Base-by-base conservation (phyloP, 1,284 basidiomycete genomes). In the Cryptococcus sp. region DNA sequence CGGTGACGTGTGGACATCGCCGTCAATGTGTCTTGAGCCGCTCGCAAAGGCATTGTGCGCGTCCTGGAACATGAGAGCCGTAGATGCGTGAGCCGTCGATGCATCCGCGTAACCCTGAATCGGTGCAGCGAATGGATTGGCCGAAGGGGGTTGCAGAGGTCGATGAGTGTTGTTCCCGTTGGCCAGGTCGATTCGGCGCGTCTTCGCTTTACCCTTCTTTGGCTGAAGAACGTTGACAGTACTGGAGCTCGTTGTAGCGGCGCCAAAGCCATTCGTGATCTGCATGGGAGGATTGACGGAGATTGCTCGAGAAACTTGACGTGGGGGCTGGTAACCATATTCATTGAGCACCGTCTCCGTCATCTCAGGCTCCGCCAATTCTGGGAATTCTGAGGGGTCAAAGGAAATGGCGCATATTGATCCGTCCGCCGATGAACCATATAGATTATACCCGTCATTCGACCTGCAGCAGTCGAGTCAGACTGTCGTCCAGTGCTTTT, bases 351-450 rank as follows among this genome's bases (percentile, higher is more conserved):
- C 90, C 62, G 86, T 82, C 61, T 86, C 84, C 68, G 92, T 90
- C 13, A 86, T 85, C 5, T 84, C 84, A 60, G 85, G 83, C 2
- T 89, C 86, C 0, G 89, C 88, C 20, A 94, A 86, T 19, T 91
- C 88, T 59, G 91, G 90, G 13, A 97, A 82, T 76, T 96, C 92
- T 23, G 84, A 82, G 0, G 83, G 71, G 42, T 89, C 87, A 71
- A 98, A 96, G 60, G 84, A 82, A 76, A 97, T 90, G 2, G 88
- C 91, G 3, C 88, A 91, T 53, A 98, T 86, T 0, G 92, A 93
- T 0, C 96, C 95, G 70, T 99, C 96, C 0, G 93, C 94, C 0
- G 94, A 97, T 59, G 91, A 94, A 0, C 93, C 93, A 69, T 96
- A 99, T 0, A 99, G 83, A 2, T 89, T 89, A 46, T 91, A 83